phyloP scores from a whole-genome alignment of 192 early-diverging fungal genomes.

The Anaeromyces robustus region DNA sequence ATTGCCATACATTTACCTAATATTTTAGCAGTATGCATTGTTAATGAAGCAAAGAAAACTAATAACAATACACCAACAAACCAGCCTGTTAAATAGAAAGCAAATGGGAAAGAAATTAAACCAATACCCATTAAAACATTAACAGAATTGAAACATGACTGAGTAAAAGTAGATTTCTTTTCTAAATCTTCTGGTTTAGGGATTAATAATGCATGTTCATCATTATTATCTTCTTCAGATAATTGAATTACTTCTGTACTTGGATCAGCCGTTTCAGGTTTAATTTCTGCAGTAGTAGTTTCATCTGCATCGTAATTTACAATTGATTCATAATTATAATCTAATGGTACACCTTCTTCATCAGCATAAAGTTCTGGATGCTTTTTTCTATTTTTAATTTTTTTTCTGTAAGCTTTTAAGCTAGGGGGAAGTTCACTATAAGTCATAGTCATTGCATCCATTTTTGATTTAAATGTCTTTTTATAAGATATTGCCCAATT shows the following conservation, averaged over 20 bases:
- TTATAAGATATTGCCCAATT: background rate
- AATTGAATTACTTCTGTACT: background rate
- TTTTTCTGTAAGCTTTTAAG: background rate
- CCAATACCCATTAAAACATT: slow-evolving; percentile 52
- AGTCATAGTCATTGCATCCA: background rate
- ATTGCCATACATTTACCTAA: background rate
- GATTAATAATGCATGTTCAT: background rate
- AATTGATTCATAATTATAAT: background rate
- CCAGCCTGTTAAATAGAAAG: slow-evolving; percentile 42
- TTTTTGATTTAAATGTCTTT: background rate
- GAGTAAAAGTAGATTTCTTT: slow-evolving; percentile 1
- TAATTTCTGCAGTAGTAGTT: background rate
- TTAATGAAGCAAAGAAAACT: slow-evolving; percentile 11
- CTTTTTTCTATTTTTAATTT: background rate
- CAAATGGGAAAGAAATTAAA: slow-evolving; percentile 43
- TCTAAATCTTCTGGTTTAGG: background rate
- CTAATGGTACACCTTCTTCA: background rate
- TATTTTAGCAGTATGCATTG: slow-evolving; percentile 9
- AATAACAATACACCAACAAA: slow-evolving; percentile 28
- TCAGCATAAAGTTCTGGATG: background rate
- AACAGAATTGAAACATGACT: slow-evolving; percentile 30
- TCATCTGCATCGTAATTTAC: background rate
- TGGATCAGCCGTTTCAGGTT: background rate
- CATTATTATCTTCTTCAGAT: background rate
- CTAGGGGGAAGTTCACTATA: background rate